A percentile compares a stretch with the other conserved stretches of the same genome.
Conservation (phyloP, 2,329 filamentous ascomycete species). For the Ophiostoma angusticollis region DNA sequence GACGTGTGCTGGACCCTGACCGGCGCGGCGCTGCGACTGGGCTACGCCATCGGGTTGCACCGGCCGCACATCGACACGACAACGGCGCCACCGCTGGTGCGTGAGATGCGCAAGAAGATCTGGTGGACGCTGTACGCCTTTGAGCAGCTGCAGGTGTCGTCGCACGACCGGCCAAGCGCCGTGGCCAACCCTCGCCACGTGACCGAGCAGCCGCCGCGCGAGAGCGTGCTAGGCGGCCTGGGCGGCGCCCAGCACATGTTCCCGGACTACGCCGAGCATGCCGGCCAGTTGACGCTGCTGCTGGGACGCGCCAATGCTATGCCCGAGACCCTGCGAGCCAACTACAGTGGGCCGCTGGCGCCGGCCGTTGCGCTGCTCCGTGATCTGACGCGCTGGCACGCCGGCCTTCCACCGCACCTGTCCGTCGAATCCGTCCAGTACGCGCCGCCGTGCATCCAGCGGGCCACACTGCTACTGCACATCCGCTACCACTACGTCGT, state of each 20-base stretch:
- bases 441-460: constrained; percentile 22
- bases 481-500: constrained; percentile 27
- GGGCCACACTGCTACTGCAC: constrained; percentile 26
- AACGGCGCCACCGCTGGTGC: constrained; percentile 21
- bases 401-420: constrained; percentile 23
- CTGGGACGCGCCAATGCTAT: constrained; percentile 20
- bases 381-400: constrained; percentile 26
- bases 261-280: constrained; percentile 25
- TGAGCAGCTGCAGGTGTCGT: constrained; percentile 29
- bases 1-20: constrained; percentile 30
- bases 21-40: constrained; percentile 28
- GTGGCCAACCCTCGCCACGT: constrained; percentile 19
- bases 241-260: constrained; percentile 14
- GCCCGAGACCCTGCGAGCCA: constrained; percentile 1
- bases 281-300: constrained; percentile 23
- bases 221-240: too few species aligned
- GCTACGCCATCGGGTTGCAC: constrained; percentile 29
- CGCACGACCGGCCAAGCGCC: constrained; percentile 29
- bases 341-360: constrained; percentile 20
- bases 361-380: constrained; percentile 26
- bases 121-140: constrained; percentile 22
- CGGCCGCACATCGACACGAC: constrained; percentile 24
- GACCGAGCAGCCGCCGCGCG: constrained; percentile 17
- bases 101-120: constrained; percentile 19
- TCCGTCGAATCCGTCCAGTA: constrained; percentile 21